A percentile compares a stretch with the other conserved stretches of the same genome.
Conservation (phyloP, 1,284 basidiomycete genomes). For the Waitea zeae region DNA sequence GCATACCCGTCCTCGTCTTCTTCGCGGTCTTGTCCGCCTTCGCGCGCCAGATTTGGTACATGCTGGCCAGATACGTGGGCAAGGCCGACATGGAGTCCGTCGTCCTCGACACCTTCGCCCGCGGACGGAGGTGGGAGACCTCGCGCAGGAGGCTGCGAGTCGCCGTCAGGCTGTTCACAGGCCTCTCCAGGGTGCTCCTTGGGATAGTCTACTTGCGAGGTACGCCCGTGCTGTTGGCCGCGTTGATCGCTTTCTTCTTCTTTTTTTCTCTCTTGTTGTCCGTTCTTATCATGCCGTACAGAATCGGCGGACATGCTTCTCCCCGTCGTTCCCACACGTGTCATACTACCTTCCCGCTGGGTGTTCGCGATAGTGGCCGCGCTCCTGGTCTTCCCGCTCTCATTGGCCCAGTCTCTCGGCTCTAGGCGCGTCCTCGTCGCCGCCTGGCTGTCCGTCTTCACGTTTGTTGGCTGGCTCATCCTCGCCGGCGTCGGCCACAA, state of each 20-base stretch:
- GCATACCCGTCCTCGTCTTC: constrained; percentile 29
- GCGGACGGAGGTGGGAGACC: constrained; percentile 28
- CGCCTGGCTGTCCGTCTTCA: constrained; percentile 35
- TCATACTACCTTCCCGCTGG: constrained; percentile 15
- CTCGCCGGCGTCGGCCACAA: constrained; percentile 31
- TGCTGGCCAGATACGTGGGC: constrained; percentile 50
- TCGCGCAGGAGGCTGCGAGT: constrained; percentile 21
- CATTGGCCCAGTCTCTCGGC: constrained; percentile 30
- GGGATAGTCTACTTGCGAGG: constrained; percentile 46
- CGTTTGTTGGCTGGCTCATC: constrained; percentile 41
- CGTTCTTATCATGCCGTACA: constrained; percentile 9
- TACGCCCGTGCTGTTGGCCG: constrained; percentile 19
- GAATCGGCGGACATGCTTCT: constrained; percentile 34
- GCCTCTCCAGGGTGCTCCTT: constrained; percentile 27
- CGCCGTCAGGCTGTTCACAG: constrained; percentile 23
- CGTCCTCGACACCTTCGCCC: constrained; percentile 40
- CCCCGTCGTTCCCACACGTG: constrained; percentile 20
- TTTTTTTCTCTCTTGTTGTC: not conserved
- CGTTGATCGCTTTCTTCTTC: not conserved
- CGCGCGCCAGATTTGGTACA: constrained; percentile 53
- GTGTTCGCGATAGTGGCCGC: constrained; percentile 21
- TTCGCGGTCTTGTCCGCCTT: constrained; percentile 42
- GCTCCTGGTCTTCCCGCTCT: constrained; percentile 27
- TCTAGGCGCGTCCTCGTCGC: constrained; percentile 33
- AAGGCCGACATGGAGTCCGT: constrained; percentile 47